Evolutionary conservation across 345 rosid species (phyloP), one percentile per base, ranked within the genome.

Genomic region (Linum tenue): DNA sequence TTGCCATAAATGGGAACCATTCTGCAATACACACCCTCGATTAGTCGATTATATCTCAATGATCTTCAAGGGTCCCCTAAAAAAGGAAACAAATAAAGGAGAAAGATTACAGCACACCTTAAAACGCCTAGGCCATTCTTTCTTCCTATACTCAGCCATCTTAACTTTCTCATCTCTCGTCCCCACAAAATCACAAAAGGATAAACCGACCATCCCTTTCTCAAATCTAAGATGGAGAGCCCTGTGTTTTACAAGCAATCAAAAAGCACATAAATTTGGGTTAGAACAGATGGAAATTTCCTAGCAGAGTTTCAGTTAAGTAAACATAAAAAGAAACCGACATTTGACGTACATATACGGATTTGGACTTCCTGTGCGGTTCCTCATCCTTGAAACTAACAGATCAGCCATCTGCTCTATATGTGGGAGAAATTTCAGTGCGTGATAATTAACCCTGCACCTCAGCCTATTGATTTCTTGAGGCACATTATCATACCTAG

Each of bases 201-300:
- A 95, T 70, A 95, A 72, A 60, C 99, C 97, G 38, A 91, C 99
- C 99, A 95, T 95, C 62, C 99, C 99, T 73, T 95, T 95, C 81
- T 95, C 99, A 73, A 95, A 95, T 79, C 99, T 86, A 75, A 95
- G 99, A 82, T 95, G 99, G 71, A 95, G 92, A 43, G 99, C 97
- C 99, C 99, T 95, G 80, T 70, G 67, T 56, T 64, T 77, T 64
- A 22, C 31, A 22, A 22, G 31, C 31, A 22, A 22, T 22, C 31
- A 22, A 22, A 72, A 41, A 74, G 17, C 39, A 66, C 14, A 31
- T 17, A 3, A 57, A 48, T 48, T n/a, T 3, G 67, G 69, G 70
- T 62, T 12, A n/a, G 60, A 16, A 39, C 44, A 62, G 43, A 62
- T 5, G 17, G 3, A 40, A 62, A 31, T 3, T 60, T 69, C 7